Evolutionary conservation across 768 basidiomycete species (phyloP), one percentile per base, ranked within the genome.

Genomic region (Lactarius sp.): DNA sequence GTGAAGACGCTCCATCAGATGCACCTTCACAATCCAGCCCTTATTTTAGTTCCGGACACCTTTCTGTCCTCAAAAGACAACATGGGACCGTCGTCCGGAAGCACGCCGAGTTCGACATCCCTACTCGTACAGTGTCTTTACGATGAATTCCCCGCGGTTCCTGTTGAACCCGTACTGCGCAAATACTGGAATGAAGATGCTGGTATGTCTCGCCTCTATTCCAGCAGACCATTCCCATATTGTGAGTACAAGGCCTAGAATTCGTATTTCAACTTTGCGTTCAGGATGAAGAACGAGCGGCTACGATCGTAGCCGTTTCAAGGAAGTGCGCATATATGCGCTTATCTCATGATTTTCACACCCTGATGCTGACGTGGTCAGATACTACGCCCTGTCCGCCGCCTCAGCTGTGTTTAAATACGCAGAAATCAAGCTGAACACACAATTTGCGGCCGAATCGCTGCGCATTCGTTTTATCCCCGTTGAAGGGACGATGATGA

Each of bases 401-500:
- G 79, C 83, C 1, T 87, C 86, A 55, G 95, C 94, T 0, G 77
- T 98, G 16, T 94, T 98, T 80, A 93, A 92, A 72, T 85, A 92
- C 69, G 81, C 87, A 22, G 91, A 95, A 70, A 74, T 75, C 2
- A 82, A 83, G 55, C 74, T 89, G 56, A 88, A 90, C 66, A 83
- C 81, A 0, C 82, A 85, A 14, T 98, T 90, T 71, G 80, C 90
- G 1, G 73, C 81, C 0, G 78, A 76, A 4, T 92, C 92, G 9
- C 77, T 94, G 27, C 81, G 85, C 39, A 91, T 94, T 59, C 80
- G 84, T 22, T 94, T 89, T 70, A 77, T 83, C 1, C 84, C 90
- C 2, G 85, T 90, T 0, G 91, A 95, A 71, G 95, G 95, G 0
- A 95, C 92, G 0, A 91, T 98, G 89, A 82, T 97, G 81, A 89